These are phyloP conservation scores for Neurospora crassa DNA, from an alignment of 2,329 filamentous ascomycete species.

Conservation along the genomic window DNA sequence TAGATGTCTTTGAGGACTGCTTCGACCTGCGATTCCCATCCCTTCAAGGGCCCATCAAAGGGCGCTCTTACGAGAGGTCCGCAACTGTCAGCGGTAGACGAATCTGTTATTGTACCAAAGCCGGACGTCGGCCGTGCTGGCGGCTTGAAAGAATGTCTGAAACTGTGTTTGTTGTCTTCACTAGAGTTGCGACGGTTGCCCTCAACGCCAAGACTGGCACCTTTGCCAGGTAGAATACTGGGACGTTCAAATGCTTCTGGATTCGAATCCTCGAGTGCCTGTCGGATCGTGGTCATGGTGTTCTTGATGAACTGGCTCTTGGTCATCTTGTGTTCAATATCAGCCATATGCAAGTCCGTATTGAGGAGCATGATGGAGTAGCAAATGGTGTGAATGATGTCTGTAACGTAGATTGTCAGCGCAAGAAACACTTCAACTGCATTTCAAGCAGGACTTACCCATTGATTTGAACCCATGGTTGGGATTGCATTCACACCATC, in stretches of 20 bases:
- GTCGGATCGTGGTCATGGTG: constrained; percentile 79
- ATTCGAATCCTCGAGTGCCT: constrained; percentile 63
- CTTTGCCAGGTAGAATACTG: constrained; percentile 39
- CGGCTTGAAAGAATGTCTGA: constrained; percentile 41
- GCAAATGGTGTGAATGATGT: constrained; percentile 94
- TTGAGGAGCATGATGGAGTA: constrained; percentile 94
- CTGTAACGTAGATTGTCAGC: constrained; percentile 29
- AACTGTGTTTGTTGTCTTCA: constrained; percentile 32
- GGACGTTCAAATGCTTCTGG: constrained; percentile 55
- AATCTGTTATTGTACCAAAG: constrained; percentile 27
- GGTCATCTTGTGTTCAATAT: constrained; percentile 96
- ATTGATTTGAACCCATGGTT: constrained; percentile 85
- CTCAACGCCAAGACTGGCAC: constrained; percentile 24
- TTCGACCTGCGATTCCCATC: constrained; percentile 86
- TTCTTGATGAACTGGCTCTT: constrained; percentile 92
- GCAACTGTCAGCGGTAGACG: constrained; percentile 40
- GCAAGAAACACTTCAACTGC: not conserved
- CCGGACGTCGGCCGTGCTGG: constrained; percentile 36
- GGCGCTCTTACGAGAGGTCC: constrained; percentile 70
- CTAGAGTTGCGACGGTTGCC: constrained; percentile 22
- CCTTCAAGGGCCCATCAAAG: constrained; percentile 64
- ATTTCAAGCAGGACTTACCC: constrained; percentile 43
- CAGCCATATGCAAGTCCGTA: constrained; percentile 88
- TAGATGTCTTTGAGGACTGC: constrained; percentile 89
- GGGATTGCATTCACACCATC: constrained; percentile 91